Evolutionary conservation across 2,329 filamentous ascomycete genomes (phyloP).

Genomic region (Fusarium brachygibbosum): DNA sequence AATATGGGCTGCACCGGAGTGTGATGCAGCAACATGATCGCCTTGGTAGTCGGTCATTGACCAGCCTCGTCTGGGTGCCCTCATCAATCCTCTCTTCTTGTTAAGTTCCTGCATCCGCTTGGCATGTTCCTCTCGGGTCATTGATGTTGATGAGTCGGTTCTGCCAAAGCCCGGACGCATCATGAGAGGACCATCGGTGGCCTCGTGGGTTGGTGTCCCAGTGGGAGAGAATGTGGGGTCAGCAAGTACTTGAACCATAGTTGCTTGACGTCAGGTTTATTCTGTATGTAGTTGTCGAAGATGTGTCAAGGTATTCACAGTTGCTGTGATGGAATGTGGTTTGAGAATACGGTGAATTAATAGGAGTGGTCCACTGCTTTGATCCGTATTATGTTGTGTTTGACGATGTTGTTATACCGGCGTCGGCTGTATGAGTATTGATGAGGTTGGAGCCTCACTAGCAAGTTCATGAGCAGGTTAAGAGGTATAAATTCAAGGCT

Average conservation of each 20-base stretch:
- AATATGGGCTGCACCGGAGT: slow-evolving; percentile 44
- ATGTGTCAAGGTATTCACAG: slow-evolving; percentile 18
- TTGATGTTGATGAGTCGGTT: slow-evolving; percentile 45
- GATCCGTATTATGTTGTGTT: slow-evolving; percentile 40
- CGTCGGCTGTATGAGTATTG: slow-evolving; percentile 34
- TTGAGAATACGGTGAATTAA: slow-evolving; percentile 17
- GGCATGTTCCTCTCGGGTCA: slow-evolving; percentile 59
- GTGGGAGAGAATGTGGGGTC: slow-evolving; percentile 49
- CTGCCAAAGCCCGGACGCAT: slow-evolving; percentile 45
- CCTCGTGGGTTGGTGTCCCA: slow-evolving; percentile 45
- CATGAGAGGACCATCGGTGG: slow-evolving; percentile 38
- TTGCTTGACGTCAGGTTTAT: slow-evolving; percentile 16
- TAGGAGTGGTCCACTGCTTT: slow-evolving; percentile 20
- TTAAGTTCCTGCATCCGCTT: slow-evolving; percentile 57
- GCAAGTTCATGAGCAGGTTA: slow-evolving; percentile 47
- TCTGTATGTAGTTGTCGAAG: background rate
- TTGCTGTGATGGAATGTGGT: slow-evolving; percentile 12
- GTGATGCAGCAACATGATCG: slow-evolving; percentile 45
- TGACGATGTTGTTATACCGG: slow-evolving; percentile 38
- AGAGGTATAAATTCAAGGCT: slow-evolving; percentile 36
- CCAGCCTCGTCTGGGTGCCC: slow-evolving; percentile 61
- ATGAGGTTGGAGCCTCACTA: slow-evolving; percentile 45
- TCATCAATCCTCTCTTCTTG: slow-evolving; percentile 54
- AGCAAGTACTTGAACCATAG: slow-evolving; percentile 53
- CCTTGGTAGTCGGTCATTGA: slow-evolving; percentile 62